Evolutionary conservation across 108 stramenopile genomes (phyloP), one percentile per base, ranked within the genome.

Genomic region (Licmophora abbreviata): DNA sequence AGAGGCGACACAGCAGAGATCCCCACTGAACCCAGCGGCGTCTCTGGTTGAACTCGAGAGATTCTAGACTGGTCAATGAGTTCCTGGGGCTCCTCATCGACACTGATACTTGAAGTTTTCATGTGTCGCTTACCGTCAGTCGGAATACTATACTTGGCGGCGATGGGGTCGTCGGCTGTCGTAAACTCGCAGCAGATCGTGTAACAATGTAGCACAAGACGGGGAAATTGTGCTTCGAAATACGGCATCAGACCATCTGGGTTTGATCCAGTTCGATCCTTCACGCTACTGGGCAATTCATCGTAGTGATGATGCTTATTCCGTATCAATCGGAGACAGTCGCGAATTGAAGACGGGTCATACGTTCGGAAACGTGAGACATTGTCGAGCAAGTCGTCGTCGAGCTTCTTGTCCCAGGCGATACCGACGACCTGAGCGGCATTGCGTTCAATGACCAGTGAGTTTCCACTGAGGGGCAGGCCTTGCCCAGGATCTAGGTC

Each of bases 281-380:
- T 82, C 12, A 95, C 66, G 22, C 64, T 44, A 36, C 62, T 50
- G 12, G 92, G 81, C 26, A 97, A 58, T 58, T 95, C 94, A 33
- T 94, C 85, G 47, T 79, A 93, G 65, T 97, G 96, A 68, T 95
- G 92, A 38, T 91, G 73, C 61, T 97, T 97, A 59, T 97, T 97
- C 31, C 96, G 67, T 55, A 97, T 88, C 55, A 97, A 66, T 41
- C 96, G 67, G 26, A 97, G 61, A 18, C 81, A 67, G 58, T 97
- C 96, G 22, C 93, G 62, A 29, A 95, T 79, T 48, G 86, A 89
- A 32, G 79, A 80, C 36, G 79, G 77, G 51, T 95, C 96, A 49
- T 97, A 97, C 14, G 88, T 93, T 6, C 96, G 73, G 38, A 85
- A 92, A 28, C 64, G 77, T 45, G 74, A 64, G 9, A 88, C 82